Evolutionary conservation across 352 stramenopile species (phyloP).

Genomic region (Phytopythium sindhum): DNA sequence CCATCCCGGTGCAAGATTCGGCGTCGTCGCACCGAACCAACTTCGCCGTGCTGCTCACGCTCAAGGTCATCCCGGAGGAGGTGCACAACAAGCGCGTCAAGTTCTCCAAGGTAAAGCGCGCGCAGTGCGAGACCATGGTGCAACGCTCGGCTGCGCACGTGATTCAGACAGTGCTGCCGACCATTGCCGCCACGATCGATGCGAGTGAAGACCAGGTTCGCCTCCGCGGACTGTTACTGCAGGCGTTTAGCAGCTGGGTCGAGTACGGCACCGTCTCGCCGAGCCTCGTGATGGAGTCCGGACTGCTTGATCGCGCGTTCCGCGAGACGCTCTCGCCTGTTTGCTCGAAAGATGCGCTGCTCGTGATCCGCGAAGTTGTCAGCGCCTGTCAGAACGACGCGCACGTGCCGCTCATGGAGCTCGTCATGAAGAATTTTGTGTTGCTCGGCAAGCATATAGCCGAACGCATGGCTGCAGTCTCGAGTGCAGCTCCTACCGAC

Average conservation of each 20-base stretch:
- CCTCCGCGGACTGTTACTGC: conserved; percentile 47
- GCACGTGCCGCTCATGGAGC: conserved; percentile 69
- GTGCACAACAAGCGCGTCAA: conserved; percentile 79
- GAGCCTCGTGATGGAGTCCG: conserved; percentile 53
- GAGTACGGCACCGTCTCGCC: conserved; percentile 61
- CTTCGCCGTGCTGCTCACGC: conserved; percentile 66
- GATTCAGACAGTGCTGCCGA: conserved; percentile 51
- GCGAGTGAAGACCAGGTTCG: conserved; percentile 39
- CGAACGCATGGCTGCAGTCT: conserved; percentile 19
- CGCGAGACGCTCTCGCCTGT: conserved; percentile 35
- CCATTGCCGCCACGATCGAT: conserved; percentile 56
- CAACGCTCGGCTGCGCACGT: conserved; percentile 61
- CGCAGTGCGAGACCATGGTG: conserved; percentile 62
- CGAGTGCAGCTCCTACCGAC: background rate
- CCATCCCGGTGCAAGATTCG: conserved; percentile 36
- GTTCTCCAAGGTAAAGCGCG: conserved; percentile 63
- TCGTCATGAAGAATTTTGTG: conserved; percentile 81
- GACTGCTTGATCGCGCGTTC: conserved; percentile 60
- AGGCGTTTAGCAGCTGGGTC: conserved; percentile 72
- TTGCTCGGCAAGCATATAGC: conserved; percentile 54
- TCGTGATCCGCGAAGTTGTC: conserved; percentile 71
- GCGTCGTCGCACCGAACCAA: conserved; percentile 53
- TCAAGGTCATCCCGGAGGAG: conserved; percentile 79
- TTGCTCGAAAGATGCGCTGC: conserved; percentile 45
- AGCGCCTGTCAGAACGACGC: conserved; percentile 46